These are phyloP conservation scores for Mucuna pruriens DNA, from an alignment of 306 rosid species.

Conservation along the genomic window DNA sequence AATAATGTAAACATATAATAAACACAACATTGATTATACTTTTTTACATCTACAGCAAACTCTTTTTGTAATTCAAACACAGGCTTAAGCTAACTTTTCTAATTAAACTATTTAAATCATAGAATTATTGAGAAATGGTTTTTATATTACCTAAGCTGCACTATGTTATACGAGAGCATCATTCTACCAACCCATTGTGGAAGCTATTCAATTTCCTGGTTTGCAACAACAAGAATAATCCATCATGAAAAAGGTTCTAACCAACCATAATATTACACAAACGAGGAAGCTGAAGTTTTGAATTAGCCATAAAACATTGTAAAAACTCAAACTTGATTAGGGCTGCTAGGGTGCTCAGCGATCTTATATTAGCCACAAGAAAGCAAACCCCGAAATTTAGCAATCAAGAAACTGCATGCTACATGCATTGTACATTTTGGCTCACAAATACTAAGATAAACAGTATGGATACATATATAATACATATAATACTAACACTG, in stretches of 20 bases:
- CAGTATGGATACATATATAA: neutral
- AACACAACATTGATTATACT: neutral
- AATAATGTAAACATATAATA: neutral
- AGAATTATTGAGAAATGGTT: neutral
- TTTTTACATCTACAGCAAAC: neutral
- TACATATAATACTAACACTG: constrained; percentile 10
- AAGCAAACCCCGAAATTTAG: constrained; percentile 30
- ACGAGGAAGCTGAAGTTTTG: neutral
- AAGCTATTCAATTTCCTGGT: neutral
- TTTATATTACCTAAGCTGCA: neutral
- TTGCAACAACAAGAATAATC: neutral
- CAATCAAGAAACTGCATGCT: constrained; percentile 23
- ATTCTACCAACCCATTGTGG: neutral
- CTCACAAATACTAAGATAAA: constrained; percentile 19
- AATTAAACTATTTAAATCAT: neutral
- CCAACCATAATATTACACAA: neutral
- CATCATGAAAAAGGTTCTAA: neutral
- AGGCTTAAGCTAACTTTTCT: neutral
- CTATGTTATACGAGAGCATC: neutral
- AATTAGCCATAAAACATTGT: neutral
- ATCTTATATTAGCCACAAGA: neutral
- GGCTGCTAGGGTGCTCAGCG: neutral
- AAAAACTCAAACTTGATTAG: neutral
- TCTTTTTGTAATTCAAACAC: neutral
- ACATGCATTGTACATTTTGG: constrained; percentile 22